A percentile compares a stretch with the other conserved stretches of the same genome.
These are phyloP conservation scores for Dactylella cylindrospora DNA, from an alignment of 2,329 filamentous ascomycete genomes.

Conservation along the genomic window DNA sequence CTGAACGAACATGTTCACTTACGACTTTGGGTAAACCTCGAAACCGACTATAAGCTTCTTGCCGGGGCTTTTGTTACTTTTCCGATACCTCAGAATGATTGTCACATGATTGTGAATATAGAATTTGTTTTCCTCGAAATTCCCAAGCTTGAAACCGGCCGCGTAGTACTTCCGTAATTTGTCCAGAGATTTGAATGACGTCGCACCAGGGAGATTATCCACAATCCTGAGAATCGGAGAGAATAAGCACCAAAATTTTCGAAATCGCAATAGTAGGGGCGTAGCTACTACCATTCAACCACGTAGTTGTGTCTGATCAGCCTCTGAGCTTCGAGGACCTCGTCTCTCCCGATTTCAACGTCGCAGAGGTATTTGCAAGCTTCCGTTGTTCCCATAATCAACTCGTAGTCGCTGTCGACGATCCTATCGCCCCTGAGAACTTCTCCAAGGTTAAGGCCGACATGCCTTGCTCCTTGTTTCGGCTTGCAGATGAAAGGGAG, in stretches of 20 bases:
- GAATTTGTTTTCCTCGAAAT: conserved; percentile 62
- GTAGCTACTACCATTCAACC: conserved; percentile 67
- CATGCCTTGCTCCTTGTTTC: conserved; percentile 66
- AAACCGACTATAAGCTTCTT: conserved; percentile 84
- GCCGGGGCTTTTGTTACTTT: conserved; percentile 66
- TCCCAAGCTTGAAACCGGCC: conserved; percentile 84
- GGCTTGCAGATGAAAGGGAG: conserved; percentile 83
- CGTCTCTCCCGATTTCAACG: conserved; percentile 64
- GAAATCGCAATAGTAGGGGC: background rate
- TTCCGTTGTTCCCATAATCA: conserved; percentile 74
- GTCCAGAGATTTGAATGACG: conserved; percentile 83
- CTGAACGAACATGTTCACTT: background rate
- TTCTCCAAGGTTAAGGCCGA: conserved; percentile 82
- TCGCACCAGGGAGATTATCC: conserved; percentile 85
- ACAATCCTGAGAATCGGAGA: conserved; percentile 61
- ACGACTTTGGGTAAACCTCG: conserved; percentile 76
- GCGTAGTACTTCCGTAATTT: conserved; percentile 85
- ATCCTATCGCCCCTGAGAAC: conserved; percentile 85
- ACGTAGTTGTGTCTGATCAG: conserved; percentile 78
- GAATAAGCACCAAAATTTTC: conserved; percentile 7
- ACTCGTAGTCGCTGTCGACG: conserved; percentile 77
- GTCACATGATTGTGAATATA: conserved; percentile 88
- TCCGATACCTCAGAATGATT: conserved; percentile 75
- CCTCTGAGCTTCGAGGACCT: conserved; percentile 68
- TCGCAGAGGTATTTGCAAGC: conserved; percentile 73